Evolutionary conservation across 176 grass and related monocot species (phyloP), one percentile per base, ranked within the genome.

Genomic region (Miscanthus lutarioriparius): DNA sequence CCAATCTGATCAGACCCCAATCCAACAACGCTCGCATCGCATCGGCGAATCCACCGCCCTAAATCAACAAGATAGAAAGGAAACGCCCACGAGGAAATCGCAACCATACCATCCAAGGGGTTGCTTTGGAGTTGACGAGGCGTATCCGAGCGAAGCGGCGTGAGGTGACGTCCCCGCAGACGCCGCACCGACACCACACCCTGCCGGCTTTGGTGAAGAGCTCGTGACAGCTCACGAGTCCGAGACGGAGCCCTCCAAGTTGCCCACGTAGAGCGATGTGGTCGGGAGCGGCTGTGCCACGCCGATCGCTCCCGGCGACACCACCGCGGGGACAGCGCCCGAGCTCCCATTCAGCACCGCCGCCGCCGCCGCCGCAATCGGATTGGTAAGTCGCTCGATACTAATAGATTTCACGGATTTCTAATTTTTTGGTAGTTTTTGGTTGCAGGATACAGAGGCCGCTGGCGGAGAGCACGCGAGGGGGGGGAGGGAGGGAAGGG

Each of bases 131-230:
- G 92, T 98, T 98, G 67, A 98, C 96, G 63, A 98, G 83, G 91
- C 96, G 74, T 98, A 98, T 26, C 96, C 92, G 38, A 98, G 92
- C 38, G 92, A 98, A n/a, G 33, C 89, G 87, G 61, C 92, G 86
- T 22, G 91, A 77, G 74, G n/a, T 86, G 78, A 88, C 35, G 70
- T 98, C 92, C 67, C 96, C 84, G 85, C 96, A 98, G 75, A 98
- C 96, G 48, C 96, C n/a, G 91, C 44, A 98, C 96, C 23, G 96
- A 98, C 37, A 98, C 67, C 54, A 98, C 92, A n/a, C n/a, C n/a
- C 58, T 74, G 87, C 4, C 96, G 3, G 90, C 85, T 87, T 95
- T 87, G 72, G 58, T 88, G 91, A 98, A 98, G 81, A 95, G 83
- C 61, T 98, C 96, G 82, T 84, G n/a, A 98, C 64, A 95, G 84